Percentiles rank a stretch among this genome's conserved stretches.
phyloP scores from a whole-genome alignment of 306 rosid genomes.

The Sindora glabra region DNA sequence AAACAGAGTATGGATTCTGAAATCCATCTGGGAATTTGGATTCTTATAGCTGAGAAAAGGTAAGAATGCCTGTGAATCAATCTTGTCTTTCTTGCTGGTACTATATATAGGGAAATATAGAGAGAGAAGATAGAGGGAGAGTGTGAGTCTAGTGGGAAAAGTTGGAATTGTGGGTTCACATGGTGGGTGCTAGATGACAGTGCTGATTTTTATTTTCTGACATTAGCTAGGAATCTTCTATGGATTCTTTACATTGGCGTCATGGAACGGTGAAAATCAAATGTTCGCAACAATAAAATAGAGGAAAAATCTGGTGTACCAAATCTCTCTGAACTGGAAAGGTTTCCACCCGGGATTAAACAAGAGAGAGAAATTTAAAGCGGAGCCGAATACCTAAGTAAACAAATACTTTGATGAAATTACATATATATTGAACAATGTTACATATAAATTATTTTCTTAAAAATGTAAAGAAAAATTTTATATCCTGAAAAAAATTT shows the following conservation, averaged over 20 bases:
- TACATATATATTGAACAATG: too few relatives aligned
- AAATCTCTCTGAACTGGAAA: too few relatives aligned
- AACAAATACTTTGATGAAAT: too few relatives aligned
- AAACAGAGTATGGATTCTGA: constrained; percentile 21
- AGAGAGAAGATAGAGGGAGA: too few relatives aligned
- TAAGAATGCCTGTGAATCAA: neutral
- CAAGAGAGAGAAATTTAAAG: too few relatives aligned
- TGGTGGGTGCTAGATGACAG: constrained; percentile 18
- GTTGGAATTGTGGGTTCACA: constrained; percentile 15
- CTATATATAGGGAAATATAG: constrained; percentile 23
- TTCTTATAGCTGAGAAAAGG: neutral
- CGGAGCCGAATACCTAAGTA: too few relatives aligned
- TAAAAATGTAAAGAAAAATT: too few relatives aligned
- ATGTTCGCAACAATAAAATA: neutral
- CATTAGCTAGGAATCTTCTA: neutral
- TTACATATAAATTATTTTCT: too few relatives aligned
- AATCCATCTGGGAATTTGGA: constrained; percentile 43
- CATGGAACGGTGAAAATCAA: neutral
- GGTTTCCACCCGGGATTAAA: too few relatives aligned
- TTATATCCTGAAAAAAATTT: too few relatives aligned
- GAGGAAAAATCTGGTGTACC: neutral
- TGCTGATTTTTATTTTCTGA: constrained; percentile 19
- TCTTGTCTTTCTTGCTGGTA: constrained; percentile 14
- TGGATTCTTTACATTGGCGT: neutral
- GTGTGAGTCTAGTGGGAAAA: neutral